phyloP scores from a whole-genome alignment of 345 rosid genomes.

The Turnera subulata region DNA sequence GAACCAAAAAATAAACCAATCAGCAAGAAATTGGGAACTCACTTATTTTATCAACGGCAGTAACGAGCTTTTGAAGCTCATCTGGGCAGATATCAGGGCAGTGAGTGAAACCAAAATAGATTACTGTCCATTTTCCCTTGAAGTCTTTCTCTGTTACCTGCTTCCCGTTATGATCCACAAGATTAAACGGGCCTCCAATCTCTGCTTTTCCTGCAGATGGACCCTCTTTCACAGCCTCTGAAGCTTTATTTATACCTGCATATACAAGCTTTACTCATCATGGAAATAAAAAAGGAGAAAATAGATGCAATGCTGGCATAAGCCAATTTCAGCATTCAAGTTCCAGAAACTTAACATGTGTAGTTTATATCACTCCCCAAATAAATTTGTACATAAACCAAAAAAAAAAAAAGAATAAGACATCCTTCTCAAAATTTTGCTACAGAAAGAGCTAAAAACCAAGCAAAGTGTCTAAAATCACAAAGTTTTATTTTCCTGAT shows the following conservation, averaged over 20 bases:
- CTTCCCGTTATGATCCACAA: constrained; percentile 79
- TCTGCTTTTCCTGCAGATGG: constrained; percentile 95
- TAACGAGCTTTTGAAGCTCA: constrained; percentile 78
- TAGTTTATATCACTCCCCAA: no score
- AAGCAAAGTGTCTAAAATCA: no score
- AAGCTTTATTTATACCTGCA: constrained; percentile 65
- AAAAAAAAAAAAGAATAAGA: no score
- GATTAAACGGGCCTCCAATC: constrained; percentile 91
- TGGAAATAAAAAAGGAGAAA: not conserved
- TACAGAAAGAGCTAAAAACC: no score
- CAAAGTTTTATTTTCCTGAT: no score
- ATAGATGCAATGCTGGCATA: not conserved
- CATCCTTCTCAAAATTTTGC: no score
- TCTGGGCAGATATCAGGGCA: constrained; percentile 99
- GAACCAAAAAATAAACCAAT: no score
- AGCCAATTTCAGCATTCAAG: not conserved
- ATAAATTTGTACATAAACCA: no score
- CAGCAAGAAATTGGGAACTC: constrained; percentile 27
- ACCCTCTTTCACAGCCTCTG: constrained; percentile 81
- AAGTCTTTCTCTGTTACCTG: constrained; percentile 74
- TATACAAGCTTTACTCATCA: constrained; percentile 3
- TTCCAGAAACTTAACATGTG: no score
- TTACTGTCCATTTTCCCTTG: constrained; percentile 76
- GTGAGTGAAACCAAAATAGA: constrained; percentile 97
- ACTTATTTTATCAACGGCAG: constrained; percentile 89